Evolutionary conservation across 179 eudicot species (phyloP).

Genomic region (Silene coronaria): DNA sequence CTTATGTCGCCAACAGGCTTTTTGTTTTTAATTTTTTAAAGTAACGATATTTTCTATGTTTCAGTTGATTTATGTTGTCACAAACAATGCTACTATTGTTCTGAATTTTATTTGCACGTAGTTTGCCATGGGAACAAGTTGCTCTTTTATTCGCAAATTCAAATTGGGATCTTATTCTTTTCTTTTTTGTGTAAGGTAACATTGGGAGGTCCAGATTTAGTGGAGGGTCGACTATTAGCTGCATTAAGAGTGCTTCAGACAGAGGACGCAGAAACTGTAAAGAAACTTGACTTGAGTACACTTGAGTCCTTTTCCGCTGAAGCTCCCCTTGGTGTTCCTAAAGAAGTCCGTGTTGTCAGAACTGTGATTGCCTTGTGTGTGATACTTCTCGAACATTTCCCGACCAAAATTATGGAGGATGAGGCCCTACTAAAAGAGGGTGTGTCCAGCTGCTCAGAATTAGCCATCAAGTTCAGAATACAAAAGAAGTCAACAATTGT

Average conservation of each 20-base stretch:
- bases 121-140: background rate
- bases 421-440: conserved; percentile 50
- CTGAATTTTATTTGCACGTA: background rate
- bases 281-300: conserved; percentile 38
- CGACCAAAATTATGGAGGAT: conserved; percentile 78
- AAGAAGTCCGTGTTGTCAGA: conserved; percentile 54
- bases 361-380: conserved; percentile 66
- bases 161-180: background rate
- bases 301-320: conserved; percentile 60
- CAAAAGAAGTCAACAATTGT: conserved; percentile 71
- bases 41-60: background rate
- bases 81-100: background rate
- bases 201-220: conserved; percentile 67
- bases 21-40: no score
- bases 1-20: conserved; percentile 1
- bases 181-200: conserved; percentile 44
- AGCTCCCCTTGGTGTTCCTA: conserved; percentile 67
- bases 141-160: background rate
- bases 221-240: conserved; percentile 76
- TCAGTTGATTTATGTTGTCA: background rate
- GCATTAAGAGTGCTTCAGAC: conserved; percentile 65
- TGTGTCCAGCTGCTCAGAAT: conserved; percentile 46
- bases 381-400: conserved; percentile 65
- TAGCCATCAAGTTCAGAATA: conserved; percentile 64
- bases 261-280: conserved; percentile 38